A percentile compares a stretch with the other conserved stretches of the same genome.
These are phyloP conservation scores for Naganishia albida DNA, from an alignment of 1,284 basidiomycete genomes.

Conservation along the genomic window DNA sequence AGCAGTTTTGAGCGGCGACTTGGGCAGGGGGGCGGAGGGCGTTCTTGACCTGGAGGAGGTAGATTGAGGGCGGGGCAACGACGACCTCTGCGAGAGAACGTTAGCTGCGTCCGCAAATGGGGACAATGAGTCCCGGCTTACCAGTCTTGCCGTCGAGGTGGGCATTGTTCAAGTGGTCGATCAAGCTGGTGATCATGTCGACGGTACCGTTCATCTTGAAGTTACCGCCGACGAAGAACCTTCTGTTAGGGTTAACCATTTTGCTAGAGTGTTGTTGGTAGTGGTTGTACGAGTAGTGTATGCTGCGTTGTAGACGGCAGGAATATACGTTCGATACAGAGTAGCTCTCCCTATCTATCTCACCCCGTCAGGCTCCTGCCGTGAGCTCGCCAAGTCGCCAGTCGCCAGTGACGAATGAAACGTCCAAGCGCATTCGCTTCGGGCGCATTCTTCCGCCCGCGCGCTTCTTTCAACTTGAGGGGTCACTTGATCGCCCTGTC, in stretches of 20 bases:
- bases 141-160: constrained; percentile 72
- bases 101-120: too few relatives aligned
- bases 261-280: not conserved
- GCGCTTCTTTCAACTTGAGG: too few relatives aligned
- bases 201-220: constrained; percentile 88
- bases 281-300: constrained; percentile 4
- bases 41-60: constrained; percentile 70
- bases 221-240: constrained; percentile 88
- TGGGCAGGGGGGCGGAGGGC: constrained; percentile 66
- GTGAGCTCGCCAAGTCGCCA: too few relatives aligned
- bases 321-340: not conserved
- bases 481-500: too few relatives aligned
- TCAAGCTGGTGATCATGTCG: constrained; percentile 66
- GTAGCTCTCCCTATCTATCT: not conserved
- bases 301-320: not conserved
- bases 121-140: constrained; percentile 44
- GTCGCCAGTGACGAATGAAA: too few relatives aligned
- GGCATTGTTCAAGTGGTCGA: constrained; percentile 71
- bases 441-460: too few relatives aligned
- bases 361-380: too few relatives aligned
- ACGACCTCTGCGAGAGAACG: constrained; percentile 69
- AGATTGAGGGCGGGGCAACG: constrained; percentile 85
- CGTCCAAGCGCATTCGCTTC: too few relatives aligned
- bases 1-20: constrained; percentile 90
- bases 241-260: constrained; percentile 32